Evolutionary conservation across 306 rosid genomes (phyloP).

Genomic region (Pyrus betulifolia): DNA sequence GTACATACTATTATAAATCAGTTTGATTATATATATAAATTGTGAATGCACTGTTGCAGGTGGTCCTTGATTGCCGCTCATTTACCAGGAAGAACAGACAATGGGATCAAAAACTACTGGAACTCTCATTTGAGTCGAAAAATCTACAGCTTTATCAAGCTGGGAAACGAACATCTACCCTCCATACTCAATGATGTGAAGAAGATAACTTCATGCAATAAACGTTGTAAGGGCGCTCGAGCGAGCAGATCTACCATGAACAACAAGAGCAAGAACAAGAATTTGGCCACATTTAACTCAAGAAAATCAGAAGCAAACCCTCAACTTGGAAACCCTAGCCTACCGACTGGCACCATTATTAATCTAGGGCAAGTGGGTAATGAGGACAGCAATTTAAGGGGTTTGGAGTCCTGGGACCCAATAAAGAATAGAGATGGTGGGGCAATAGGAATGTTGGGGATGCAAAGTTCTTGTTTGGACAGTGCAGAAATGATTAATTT

Average conservation of each 20-base stretch:
- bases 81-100: constrained; percentile 79
- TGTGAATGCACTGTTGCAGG: constrained; percentile 23
- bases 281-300: neutral
- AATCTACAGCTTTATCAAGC: constrained; percentile 47
- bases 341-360: neutral
- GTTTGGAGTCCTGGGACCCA: neutral
- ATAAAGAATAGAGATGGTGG: neutral
- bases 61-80: constrained; percentile 82
- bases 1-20: neutral
- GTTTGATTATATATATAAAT: neutral
- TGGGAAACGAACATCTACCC: constrained; percentile 22
- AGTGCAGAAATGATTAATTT: neutral
- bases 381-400: neutral
- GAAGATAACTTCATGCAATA: constrained; percentile 14
- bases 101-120: constrained; percentile 85
- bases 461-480: constrained; percentile 6
- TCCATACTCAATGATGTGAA: constrained; percentile 9
- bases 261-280: constrained; percentile 9
- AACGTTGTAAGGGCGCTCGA: constrained; percentile 12
- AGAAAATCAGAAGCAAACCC: neutral
- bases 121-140: constrained; percentile 76
- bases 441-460: neutral
- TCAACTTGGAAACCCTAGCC: neutral
- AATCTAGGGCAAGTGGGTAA: constrained; percentile 3
- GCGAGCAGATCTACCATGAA: constrained; percentile 16